Evolutionary conservation across 1,139 yeast species (phyloP), one percentile per base, ranked within the genome.

Genomic region (Pichia sp.): DNA sequence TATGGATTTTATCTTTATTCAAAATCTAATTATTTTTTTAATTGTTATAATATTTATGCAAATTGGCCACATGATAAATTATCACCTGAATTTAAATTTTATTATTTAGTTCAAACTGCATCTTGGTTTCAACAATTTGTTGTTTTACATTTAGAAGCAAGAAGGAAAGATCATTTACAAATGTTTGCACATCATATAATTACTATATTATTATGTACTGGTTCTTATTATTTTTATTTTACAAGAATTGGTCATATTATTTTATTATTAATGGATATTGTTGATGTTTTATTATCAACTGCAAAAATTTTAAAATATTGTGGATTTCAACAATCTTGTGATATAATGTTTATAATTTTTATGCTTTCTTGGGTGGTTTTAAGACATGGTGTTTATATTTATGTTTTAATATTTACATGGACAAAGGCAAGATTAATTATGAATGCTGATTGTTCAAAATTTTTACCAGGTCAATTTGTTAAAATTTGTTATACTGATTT

Each of bases 171-270:
- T 65, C 83, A 86, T 64, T 67, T 69, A 58, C 96, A 88, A 66
- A 89, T 89, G 97, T 79, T 88, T 61, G 71, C 83, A 45, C 97
- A 89, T 64, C 97, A 89, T 66, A 80, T 89, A 47, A 82, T 89
- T 49, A 89, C 97, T 1, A 75, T 83, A 58, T 59, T 73, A 33
- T 73, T 89, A 52, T 75, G 86, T 41, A 66, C 76, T 27, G 94
- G 94, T 1, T 83, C 94, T 2, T 89, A 88, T 65, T 73, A 74
- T 60, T 81, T 78, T 62, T 81, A 85, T 66, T 85, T 79, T 65
- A 79, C 83, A 38, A 75, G 89, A 42, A 78, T 87, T 49, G 97
- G 97, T 34, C 87, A 87, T 66, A 76, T 83, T 42, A 83, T 89
- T 44, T 68, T 87, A 58, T 75, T 83, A 57, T 69, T 86, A 54